These are phyloP conservation scores for Penicillium sp. DNA, from an alignment of 2,329 filamentous ascomycete genomes.

Conservation along the genomic window DNA sequence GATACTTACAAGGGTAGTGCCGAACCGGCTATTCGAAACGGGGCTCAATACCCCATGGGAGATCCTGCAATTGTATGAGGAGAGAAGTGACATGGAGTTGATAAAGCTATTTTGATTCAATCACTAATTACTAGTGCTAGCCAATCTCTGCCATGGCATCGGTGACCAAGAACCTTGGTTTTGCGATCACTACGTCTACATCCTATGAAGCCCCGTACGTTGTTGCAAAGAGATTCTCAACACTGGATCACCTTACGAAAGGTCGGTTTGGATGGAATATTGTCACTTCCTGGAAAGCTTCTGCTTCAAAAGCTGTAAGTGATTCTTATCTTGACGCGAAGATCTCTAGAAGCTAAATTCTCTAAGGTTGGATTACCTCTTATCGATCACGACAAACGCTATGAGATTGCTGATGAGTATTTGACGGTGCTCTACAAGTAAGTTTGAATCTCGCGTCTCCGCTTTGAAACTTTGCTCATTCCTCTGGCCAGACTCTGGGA, in stretches of 20 bases:
- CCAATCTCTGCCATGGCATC: not conserved
- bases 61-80: not conserved
- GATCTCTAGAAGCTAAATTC: not conserved
- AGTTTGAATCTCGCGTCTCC: not conserved
- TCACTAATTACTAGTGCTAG: not conserved
- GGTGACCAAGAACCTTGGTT: not conserved
- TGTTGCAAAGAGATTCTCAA: not conserved
- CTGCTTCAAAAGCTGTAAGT: not conserved
- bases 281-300: not conserved
- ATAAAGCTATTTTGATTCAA: no score
- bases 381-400: not conserved
- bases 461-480: not conserved
- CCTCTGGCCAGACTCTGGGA: not conserved
- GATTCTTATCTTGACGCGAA: not conserved
- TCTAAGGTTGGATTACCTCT: not conserved
- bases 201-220: not conserved
- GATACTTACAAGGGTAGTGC: not conserved
- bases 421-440: not conserved
- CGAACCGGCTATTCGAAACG: not conserved
- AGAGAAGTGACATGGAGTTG: not conserved
- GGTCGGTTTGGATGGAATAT: not conserved
- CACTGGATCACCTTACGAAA: not conserved
- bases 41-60: not conserved
- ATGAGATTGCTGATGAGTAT: not conserved
- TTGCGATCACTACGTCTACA: not conserved